Evolutionary conservation across 2,329 filamentous ascomycete genomes (phyloP).

Genomic region (Colletotrichum coccodes): DNA sequence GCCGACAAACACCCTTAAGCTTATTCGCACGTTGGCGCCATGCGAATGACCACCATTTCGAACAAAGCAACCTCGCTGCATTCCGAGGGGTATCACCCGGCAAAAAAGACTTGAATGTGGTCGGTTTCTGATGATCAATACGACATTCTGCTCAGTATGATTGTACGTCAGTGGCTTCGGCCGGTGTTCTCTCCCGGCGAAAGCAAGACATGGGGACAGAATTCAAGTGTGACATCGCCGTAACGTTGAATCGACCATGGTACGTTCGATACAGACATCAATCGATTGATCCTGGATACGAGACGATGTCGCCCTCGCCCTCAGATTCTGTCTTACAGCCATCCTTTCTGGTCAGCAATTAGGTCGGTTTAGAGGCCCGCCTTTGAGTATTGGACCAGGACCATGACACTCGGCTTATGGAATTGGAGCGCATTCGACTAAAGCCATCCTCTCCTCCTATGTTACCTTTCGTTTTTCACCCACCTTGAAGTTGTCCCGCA

Average conservation of each 20-base stretch:
- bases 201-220: not conserved
- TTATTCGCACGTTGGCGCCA: conserved; percentile 3
- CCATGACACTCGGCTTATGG: not conserved
- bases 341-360: not conserved
- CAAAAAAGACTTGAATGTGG: not conserved
- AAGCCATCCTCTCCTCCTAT: not conserved
- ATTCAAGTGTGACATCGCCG: not conserved
- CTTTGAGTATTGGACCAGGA: not conserved
- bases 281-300: not conserved
- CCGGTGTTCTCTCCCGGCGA: not conserved
- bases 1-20: not conserved
- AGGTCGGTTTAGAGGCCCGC: not conserved
- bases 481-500: not conserved
- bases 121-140: not conserved
- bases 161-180: not conserved
- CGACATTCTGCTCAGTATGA: not conserved
- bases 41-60: not conserved
- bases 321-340: not conserved
- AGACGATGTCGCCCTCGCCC: not conserved
- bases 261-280: not conserved
- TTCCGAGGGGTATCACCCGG: too few relatives aligned
- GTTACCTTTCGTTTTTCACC: not conserved
- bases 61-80: not conserved
- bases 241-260: not conserved
- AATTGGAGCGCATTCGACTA: not conserved